Evolutionary conservation across 768 basidiomycete species (phyloP).

Genomic region (Hygrophorus pudorinus): DNA sequence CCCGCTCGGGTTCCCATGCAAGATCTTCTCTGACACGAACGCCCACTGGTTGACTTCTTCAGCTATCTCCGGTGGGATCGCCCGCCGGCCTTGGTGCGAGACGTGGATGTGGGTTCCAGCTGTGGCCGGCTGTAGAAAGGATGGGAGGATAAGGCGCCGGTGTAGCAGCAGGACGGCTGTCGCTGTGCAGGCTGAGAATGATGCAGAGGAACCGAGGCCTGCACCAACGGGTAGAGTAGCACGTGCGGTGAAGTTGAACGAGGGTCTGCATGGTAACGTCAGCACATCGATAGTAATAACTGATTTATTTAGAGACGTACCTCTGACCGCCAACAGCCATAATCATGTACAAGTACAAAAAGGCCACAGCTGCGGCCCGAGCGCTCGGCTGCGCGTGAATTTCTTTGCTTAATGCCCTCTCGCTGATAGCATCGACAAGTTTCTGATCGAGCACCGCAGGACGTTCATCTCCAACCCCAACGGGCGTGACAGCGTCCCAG

Average conservation of each 20-base stretch:
- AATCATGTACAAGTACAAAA: conserved; percentile 90
- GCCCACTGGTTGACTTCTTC: conserved; percentile 89
- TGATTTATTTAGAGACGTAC: conserved; percentile 31
- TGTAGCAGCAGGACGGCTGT: conserved; percentile 72
- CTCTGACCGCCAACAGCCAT: conserved; percentile 45
- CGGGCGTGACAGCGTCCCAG: conserved; percentile 61
- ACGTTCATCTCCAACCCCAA: conserved; percentile 41
- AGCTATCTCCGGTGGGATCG: conserved; percentile 52
- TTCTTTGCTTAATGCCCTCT: conserved; percentile 28
- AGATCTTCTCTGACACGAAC: conserved; percentile 89
- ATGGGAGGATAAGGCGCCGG: conserved; percentile 51
- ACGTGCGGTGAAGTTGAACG: conserved; percentile 73
- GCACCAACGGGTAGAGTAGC: conserved; percentile 90
- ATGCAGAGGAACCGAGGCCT: conserved; percentile 94
- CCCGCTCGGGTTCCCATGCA: conserved; percentile 96
- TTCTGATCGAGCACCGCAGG: conserved; percentile 62
- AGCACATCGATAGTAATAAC: conserved; percentile 9
- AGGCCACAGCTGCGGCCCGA: conserved; percentile 46
- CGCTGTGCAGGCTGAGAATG: conserved; percentile 83
- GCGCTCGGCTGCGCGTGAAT: conserved; percentile 28
- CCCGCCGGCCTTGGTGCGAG: conserved; percentile 55
- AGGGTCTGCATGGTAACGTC: conserved; percentile 38
- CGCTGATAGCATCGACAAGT: conserved; percentile 63
- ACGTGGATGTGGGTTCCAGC: conserved; percentile 38
- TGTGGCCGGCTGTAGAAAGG: conserved; percentile 29